These are phyloP conservation scores for Cyanidiococcus yangmingshanensis DNA, from an alignment of 23 red algal genomes.

Conservation along the genomic window DNA sequence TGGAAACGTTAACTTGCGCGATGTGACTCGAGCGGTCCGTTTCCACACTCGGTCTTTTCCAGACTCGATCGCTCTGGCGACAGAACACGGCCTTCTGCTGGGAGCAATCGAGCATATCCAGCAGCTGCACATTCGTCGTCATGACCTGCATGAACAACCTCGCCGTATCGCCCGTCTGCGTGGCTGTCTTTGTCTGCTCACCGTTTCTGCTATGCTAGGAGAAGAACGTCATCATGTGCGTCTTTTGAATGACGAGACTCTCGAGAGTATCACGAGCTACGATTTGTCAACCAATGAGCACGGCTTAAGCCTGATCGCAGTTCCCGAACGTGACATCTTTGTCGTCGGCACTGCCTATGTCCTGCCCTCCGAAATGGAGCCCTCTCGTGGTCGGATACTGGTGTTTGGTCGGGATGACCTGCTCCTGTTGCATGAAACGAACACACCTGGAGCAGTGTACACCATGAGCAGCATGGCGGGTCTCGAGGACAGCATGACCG, in stretches of 20 bases:
- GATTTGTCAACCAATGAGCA: slow-evolving; percentile 48
- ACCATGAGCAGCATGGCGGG: slow-evolving; percentile 42
- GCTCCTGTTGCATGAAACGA: slow-evolving; percentile 42
- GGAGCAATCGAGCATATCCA: slow-evolving; percentile 94
- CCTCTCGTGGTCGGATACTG: slow-evolving; percentile 52
- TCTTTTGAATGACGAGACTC: slow-evolving; percentile 60
- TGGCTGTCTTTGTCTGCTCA: slow-evolving; percentile 56
- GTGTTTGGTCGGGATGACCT: slow-evolving; percentile 40
- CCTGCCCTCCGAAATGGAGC: slow-evolving; percentile 42
- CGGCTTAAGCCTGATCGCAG: slow-evolving; percentile 37
- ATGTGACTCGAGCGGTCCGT: slow-evolving; percentile 67
- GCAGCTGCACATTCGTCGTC: slow-evolving; percentile 76
- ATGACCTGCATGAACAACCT: slow-evolving; percentile 71
- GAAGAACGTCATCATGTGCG: slow-evolving; percentile 41
- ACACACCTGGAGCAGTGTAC: slow-evolving; percentile 57
- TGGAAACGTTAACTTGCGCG: slow-evolving; percentile 80
- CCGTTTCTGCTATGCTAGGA: slow-evolving; percentile 49
- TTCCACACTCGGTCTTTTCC: slow-evolving; percentile 81
- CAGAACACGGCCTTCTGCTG: slow-evolving; percentile 48
- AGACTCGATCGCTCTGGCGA: slow-evolving; percentile 82
- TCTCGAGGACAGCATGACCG: not conserved
- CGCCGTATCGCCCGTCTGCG: slow-evolving; percentile 75
- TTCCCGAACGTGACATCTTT: slow-evolving; percentile 44
- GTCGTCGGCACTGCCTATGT: slow-evolving; percentile 72
- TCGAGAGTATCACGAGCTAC: slow-evolving; percentile 42